Percentiles rank a stretch among this genome's conserved stretches.
Conservation (phyloP, 1,139 yeast species). For the Arxiozyma bovina region DNA sequence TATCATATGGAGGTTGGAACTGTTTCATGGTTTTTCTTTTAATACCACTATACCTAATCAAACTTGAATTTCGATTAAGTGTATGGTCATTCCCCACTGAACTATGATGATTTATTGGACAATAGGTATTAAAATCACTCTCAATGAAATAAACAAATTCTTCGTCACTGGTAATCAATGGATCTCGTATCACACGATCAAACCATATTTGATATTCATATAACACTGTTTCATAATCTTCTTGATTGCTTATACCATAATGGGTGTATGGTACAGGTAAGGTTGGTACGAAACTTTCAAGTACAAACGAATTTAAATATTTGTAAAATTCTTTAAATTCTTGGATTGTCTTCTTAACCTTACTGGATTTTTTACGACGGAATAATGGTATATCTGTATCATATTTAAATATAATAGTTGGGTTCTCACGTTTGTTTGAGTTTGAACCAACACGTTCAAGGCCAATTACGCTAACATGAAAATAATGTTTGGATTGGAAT, state of each 20-base stretch:
- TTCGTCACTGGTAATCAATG: conserved; percentile 73
- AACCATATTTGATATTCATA: conserved; percentile 79
- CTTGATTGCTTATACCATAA: conserved; percentile 77
- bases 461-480: conserved; percentile 30
- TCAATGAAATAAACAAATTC: conserved; percentile 85
- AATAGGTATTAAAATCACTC: conserved; percentile 69
- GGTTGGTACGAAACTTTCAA: conserved; percentile 90
- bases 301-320: conserved; percentile 68
- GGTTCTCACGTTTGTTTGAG: conserved; percentile 33
- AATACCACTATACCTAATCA: conserved; percentile 47
- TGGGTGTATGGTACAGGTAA: conserved; percentile 68
- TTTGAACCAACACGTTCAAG: conserved; percentile 33
- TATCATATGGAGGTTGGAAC: conserved; percentile 85
- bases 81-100: not conserved
- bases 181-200: conserved; percentile 61
- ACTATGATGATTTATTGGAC: conserved; percentile 45
- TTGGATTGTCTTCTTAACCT: conserved; percentile 68
- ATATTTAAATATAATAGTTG: conserved; percentile 32
- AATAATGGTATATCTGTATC: conserved; percentile 62
- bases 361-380: conserved; percentile 62
- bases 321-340: conserved; percentile 73
- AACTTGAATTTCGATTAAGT: not conserved
- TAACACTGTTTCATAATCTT: conserved; percentile 55
- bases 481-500: conserved; percentile 15
- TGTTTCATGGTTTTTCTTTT: conserved; percentile 86